Percentiles rank a stretch among this genome's conserved stretches.
Conservation (phyloP, 345 rosid species). For the Alliaria petiolata region DNA sequence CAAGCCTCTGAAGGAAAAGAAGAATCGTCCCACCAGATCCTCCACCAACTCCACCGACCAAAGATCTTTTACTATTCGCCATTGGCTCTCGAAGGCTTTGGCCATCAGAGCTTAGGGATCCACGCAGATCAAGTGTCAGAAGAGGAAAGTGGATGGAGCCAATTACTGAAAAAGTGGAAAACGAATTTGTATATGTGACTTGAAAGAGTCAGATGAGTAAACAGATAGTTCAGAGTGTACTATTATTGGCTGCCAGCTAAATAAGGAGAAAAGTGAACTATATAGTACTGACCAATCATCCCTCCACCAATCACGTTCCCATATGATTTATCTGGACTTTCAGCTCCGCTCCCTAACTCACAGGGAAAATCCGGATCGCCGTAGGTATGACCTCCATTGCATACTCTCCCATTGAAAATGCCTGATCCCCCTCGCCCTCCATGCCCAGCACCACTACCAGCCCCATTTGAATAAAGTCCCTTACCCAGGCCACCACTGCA, state of each 20-base stretch:
- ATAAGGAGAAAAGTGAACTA: background rate
- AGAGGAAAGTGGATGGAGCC: conserved; percentile 92
- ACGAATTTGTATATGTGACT: too few relatives aligned
- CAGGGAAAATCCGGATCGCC: conserved; percentile 94
- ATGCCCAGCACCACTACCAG: conserved; percentile 98
- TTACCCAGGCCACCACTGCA: conserved; percentile 85
- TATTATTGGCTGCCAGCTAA: background rate
- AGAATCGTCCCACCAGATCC: conserved; percentile 97
- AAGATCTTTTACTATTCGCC: conserved; percentile 42
- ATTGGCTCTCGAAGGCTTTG: conserved; percentile 56
- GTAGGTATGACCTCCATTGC: conserved; percentile 75
- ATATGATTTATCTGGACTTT: conserved; percentile 65
- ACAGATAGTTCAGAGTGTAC: background rate
- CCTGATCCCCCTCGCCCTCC: conserved; percentile 97
- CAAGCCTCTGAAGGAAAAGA: conserved; percentile 86
- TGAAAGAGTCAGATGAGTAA: background rate
- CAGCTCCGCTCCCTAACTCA: conserved; percentile 94
- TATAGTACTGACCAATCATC: conserved; percentile 69
- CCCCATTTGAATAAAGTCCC: conserved; percentile 81
- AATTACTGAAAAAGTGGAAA: conserved; percentile 54
- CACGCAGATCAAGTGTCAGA: conserved; percentile 57
- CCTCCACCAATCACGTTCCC: conserved; percentile 84
- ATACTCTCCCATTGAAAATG: conserved; percentile 70
- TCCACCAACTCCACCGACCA: conserved; percentile 93
- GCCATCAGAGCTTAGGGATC: conserved; percentile 83